phyloP scores from a whole-genome alignment of 1,284 basidiomycete species.

The Moesziomyces parantarcticus region DNA sequence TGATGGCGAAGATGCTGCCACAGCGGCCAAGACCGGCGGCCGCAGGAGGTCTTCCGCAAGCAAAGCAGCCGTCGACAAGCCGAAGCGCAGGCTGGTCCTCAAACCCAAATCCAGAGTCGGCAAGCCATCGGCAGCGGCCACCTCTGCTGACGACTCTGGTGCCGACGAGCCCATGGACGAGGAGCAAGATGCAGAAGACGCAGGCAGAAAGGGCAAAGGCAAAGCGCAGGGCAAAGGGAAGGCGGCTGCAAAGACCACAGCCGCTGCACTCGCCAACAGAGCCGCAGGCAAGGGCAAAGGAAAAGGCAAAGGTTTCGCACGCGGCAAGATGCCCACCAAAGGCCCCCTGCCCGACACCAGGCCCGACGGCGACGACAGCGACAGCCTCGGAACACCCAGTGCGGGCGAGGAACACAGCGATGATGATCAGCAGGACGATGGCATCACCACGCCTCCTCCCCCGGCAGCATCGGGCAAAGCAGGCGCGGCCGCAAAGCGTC shows the following conservation, averaged over 20 bases:
- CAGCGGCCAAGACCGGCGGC: constrained; percentile 2
- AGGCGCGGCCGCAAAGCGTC: constrained; percentile 68
- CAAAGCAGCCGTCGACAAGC: constrained; percentile 23
- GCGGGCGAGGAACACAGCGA: constrained; percentile 31
- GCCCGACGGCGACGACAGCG: constrained; percentile 33
- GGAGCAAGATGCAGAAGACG: not conserved
- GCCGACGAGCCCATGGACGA: constrained; percentile 12
- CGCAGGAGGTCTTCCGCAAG: constrained; percentile 28
- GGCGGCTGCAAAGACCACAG: constrained; percentile 28
- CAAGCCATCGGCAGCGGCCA: constrained; percentile 9
- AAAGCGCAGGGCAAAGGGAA: constrained; percentile 21
- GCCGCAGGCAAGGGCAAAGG: constrained; percentile 41
- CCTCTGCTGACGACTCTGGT: constrained; percentile 9
- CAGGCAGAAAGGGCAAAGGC: constrained; percentile 1
- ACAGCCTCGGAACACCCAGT: constrained; percentile 47
- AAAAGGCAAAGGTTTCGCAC: constrained; percentile 20
- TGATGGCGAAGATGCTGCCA: constrained; percentile 15
- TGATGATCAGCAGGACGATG: constrained; percentile 22
- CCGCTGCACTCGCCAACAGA: constrained; percentile 34
- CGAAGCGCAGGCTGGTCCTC: constrained; percentile 42
- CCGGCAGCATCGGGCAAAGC: constrained; percentile 7
- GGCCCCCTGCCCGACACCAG: constrained; percentile 27
- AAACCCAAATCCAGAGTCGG: constrained; percentile 43
- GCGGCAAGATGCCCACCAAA: constrained; percentile 46
- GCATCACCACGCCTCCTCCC: constrained; percentile 22